Percentiles rank a stretch among this genome's conserved stretches.
Evolutionary conservation across 805 yeast genomes (phyloP).

Genomic region (Wickerhamiella hasegawae): DNA sequence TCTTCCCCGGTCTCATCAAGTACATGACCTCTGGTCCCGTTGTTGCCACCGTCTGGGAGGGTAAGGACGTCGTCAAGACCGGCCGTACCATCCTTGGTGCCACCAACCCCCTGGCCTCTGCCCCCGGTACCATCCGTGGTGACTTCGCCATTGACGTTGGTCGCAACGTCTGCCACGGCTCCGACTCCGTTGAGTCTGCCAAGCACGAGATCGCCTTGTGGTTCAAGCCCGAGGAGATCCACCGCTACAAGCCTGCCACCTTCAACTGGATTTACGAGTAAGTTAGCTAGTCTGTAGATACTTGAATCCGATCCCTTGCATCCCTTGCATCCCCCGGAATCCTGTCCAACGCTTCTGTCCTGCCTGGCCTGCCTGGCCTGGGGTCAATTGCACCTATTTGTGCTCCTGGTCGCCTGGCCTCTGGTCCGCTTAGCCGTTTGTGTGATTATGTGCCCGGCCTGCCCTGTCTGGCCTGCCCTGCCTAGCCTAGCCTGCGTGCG

Average conservation of each 20-base stretch:
- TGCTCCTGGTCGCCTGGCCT: no score
- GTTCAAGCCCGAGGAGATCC: constrained; percentile 96
- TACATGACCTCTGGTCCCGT: constrained; percentile 99
- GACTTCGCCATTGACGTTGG: constrained; percentile 96
- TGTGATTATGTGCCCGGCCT: no score
- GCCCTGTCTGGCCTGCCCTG: no score
- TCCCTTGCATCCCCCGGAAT: no score
- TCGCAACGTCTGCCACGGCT: constrained; percentile 98
- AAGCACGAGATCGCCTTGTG: constrained; percentile 89
- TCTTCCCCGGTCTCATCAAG: constrained; percentile 90
- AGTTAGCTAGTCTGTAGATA: constrained; percentile 9
- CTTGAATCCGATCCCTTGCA: no score
- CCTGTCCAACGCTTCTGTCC: no score
- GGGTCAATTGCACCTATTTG: no score
- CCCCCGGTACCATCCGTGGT: constrained; percentile 99
- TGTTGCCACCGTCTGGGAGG: constrained; percentile 99
- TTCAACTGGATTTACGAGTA: constrained; percentile 91
- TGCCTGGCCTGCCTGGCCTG: no score
- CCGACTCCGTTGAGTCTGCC: constrained; percentile 97
- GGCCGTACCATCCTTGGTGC: constrained; percentile 98
- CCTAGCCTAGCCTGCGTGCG: no score
- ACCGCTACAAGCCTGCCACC: constrained; percentile 76
- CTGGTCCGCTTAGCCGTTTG: no score
- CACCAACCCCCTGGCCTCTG: constrained; percentile 92
- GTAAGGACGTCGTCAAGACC: constrained; percentile 97